Base-by-base conservation (phyloP, 192 early-diverging fungal genomes). In the Backusella parvicylindrica region DNA sequence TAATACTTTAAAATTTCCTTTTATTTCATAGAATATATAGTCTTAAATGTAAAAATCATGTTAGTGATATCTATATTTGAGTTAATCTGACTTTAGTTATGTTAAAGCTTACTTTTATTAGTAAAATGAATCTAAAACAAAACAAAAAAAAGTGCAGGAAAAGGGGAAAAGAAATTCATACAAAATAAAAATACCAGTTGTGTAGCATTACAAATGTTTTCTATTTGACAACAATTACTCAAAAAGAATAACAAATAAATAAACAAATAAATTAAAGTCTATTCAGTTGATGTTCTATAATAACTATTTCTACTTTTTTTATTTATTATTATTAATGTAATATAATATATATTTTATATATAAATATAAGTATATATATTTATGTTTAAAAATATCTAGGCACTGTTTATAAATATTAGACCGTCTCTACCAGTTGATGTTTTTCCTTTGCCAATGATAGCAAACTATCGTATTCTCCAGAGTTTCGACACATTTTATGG, bases 401-500 rank as follows among this genome's bases (percentile, higher is more conserved):
- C 13, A 16, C 16, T 41, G 3, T 23, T 50, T 50, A 50, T 50
- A 50, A 50, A 50, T 53, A 23, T 53, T 53, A 53, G 21, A n/a
- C 21, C 9, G 21, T 21, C 21, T 53, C 70, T 3, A 72, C 50
- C 1, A 72, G 38, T 23, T 72, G 37, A 35, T 33, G 21, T n/a
- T 72, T 72, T 9, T 49, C 21, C 33, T 60, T 56, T 56, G 50
- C 70, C 53, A 72, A n/a, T 21, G 70, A 50, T 35, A 71, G 28
- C n/a, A 77, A 60, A 23, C 50, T 40, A 13, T 77, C 75, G 12
- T 64, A 77, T 63, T 77, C 75, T 3, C 75, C 75, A 35, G 75
- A 77, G 28, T 77, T 71, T 37, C 53, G 33, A 38, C 75, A 77
- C 75, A 77, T 77, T 23, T 68, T 71, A 36, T 77, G 35, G 49